A percentile compares a stretch with the other conserved stretches of the same genome.
These are phyloP conservation scores for Cynanchum wilfordii DNA, from an alignment of 257 asterid genomes.

Conservation along the genomic window DNA sequence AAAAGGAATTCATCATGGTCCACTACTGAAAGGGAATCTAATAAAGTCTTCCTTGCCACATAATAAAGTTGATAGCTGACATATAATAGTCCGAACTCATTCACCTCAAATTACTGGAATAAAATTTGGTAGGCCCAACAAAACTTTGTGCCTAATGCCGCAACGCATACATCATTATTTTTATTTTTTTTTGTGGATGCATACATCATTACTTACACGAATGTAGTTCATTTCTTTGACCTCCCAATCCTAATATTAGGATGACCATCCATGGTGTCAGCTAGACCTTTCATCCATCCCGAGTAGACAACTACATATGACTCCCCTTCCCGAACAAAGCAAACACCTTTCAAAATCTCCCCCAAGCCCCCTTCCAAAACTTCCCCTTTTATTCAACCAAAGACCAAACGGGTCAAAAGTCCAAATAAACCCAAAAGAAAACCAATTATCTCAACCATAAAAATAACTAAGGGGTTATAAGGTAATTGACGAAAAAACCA, in stretches of 20 bases:
- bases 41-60: conserved; percentile 9
- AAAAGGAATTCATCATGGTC: conserved; percentile 6
- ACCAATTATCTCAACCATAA: background rate
- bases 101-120: background rate
- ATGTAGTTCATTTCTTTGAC: background rate
- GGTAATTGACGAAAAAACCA: background rate
- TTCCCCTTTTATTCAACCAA: background rate
- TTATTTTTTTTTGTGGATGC: too few relatives aligned
- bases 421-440: background rate
- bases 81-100: conserved; percentile 1
- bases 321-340: background rate
- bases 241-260: background rate
- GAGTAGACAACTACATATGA: background rate
- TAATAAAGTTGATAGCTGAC: conserved; percentile 6
- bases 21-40: conserved; percentile 4
- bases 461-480: background rate
- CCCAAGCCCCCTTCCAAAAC: background rate
- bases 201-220: background rate
- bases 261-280: background rate
- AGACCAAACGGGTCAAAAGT: background rate
- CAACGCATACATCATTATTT: background rate
- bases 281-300: background rate
- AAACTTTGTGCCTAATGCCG: background rate
- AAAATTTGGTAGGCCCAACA: conserved; percentile 9
- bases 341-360: background rate